Conservation (phyloP, 441 rosid species). For the Eugenia klotzschiana region DNA sequence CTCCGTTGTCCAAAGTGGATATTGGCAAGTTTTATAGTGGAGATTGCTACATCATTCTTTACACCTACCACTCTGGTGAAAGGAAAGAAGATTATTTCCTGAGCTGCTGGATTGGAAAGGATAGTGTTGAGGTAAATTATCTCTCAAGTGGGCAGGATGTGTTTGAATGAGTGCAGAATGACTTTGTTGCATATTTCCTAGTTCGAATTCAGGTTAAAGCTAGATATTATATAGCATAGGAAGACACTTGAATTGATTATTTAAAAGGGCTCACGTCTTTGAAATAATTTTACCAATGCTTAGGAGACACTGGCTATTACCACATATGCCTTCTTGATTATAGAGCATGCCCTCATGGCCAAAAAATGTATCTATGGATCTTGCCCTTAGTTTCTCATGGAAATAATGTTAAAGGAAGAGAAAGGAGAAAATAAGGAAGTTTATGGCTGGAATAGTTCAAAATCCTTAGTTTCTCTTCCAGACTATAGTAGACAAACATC, state of each 20-base stretch:
- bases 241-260: background rate
- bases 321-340: background rate
- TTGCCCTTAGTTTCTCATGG: background rate
- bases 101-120: constrained; percentile 87
- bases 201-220: background rate
- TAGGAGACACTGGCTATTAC: background rate
- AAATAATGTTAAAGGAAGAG: background rate
- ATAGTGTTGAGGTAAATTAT: constrained; percentile 64
- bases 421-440: background rate
- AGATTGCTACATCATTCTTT: constrained; percentile 88
- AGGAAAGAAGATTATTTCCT: constrained; percentile 89
- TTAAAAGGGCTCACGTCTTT: background rate
- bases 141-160: background rate
- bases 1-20: constrained; percentile 63
- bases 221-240: background rate
- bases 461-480: background rate
- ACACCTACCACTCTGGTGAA: constrained; percentile 84
- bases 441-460: background rate
- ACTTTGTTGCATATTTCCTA: background rate
- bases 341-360: background rate
- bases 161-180: background rate
- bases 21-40: constrained; percentile 91
- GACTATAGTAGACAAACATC: background rate
- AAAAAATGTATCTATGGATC: background rate
- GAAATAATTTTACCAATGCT: background rate